Conservation (phyloP, 2,329 filamentous ascomycete species). For the Diaporthe caulivora region DNA sequence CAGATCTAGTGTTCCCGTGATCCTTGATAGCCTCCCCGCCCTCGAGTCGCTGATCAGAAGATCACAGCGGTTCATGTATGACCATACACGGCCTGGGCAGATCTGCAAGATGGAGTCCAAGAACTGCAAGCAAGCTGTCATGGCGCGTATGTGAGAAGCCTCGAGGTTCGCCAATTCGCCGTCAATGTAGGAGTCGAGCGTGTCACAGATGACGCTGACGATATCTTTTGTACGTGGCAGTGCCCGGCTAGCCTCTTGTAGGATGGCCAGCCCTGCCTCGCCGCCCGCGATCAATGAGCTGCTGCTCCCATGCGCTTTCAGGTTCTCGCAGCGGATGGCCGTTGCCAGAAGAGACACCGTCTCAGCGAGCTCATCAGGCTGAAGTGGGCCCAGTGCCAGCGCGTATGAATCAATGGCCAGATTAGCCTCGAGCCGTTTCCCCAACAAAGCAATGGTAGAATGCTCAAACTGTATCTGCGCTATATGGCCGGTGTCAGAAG, state of each 20-base stretch:
- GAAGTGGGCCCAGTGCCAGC: slow-evolving; percentile 65
- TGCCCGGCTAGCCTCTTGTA: slow-evolving; percentile 70
- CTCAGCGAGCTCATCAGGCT: slow-evolving; percentile 75
- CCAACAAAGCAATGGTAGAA: slow-evolving; percentile 83
- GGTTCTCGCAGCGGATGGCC: slow-evolving; percentile 68
- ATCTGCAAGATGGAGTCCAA: slow-evolving; percentile 78
- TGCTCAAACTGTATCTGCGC: slow-evolving; percentile 84
- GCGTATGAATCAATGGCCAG: slow-evolving; percentile 68
- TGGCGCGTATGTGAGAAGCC: slow-evolving; percentile 74
- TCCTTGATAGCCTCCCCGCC: slow-evolving; percentile 80
- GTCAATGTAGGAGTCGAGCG: slow-evolving; percentile 80
- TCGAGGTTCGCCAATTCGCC: slow-evolving; percentile 69
- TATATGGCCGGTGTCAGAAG: slow-evolving; percentile 82
- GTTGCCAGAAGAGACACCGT: slow-evolving; percentile 80
- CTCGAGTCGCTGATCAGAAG: slow-evolving; percentile 83
- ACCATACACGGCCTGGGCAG: slow-evolving; percentile 90
- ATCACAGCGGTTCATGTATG: slow-evolving; percentile 84
- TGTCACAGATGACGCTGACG: slow-evolving; percentile 83
- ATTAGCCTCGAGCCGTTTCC: slow-evolving; percentile 79
- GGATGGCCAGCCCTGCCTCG: slow-evolving; percentile 59
- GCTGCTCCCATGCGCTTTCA: slow-evolving; percentile 48
- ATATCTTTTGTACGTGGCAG: slow-evolving; percentile 77
- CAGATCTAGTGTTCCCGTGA: slow-evolving; percentile 87
- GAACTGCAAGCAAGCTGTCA: slow-evolving; percentile 82
- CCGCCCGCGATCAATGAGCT: slow-evolving; percentile 31